Evolutionary conservation across 768 basidiomycete genomes (phyloP), one percentile per base, ranked within the genome.

Genomic region (Mycena alexandri): DNA sequence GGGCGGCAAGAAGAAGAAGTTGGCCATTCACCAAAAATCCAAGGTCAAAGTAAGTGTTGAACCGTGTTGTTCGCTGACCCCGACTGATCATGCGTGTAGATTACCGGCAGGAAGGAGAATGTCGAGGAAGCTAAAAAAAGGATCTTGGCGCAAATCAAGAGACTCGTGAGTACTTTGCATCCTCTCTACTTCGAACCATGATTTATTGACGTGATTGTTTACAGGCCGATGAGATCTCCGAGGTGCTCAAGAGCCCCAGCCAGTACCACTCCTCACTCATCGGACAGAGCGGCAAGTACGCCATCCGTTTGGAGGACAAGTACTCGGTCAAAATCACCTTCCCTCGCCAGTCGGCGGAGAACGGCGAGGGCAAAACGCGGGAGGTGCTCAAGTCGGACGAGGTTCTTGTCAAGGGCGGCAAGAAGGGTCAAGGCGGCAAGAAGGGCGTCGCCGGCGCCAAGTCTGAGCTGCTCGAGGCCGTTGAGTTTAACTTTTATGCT

Each of bases 281-380:
- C 74, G 98, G 98, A 68, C 90, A 93, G 72, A 89, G 84, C 70
- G 98, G 98, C 66, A 97, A 95, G 80, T 99, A 98, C 80, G 95
- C 92, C 55, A 93, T 94, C 74, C 90, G 98, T 38, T 86, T 99
- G 10, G 96, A 99, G 80, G 96, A 98, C 58, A 98, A 94, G 76
- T 98, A 99, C 77, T 85, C 84, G 29, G 96, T 99, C 82, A 97
- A 96, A 83, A 95, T 99, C 75, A 96, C 91, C 50, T 99, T 99
- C 87, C 96, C 97, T 61, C 90, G 91, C 65, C 92, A 93, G 72
- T 85, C 85, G 29, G 79, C 85, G 16, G 92, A 93, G 67, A 83
- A 83, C 25, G 84, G 84, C 36, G 90, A 93, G 74, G 84, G 84
- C 62, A 91, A 82, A 77, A 89, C 89, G 13, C 87, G 93, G 41